These are phyloP conservation scores for Entrophospora sp. DNA, from an alignment of 192 early-diverging fungal genomes.

Conservation along the genomic window DNA sequence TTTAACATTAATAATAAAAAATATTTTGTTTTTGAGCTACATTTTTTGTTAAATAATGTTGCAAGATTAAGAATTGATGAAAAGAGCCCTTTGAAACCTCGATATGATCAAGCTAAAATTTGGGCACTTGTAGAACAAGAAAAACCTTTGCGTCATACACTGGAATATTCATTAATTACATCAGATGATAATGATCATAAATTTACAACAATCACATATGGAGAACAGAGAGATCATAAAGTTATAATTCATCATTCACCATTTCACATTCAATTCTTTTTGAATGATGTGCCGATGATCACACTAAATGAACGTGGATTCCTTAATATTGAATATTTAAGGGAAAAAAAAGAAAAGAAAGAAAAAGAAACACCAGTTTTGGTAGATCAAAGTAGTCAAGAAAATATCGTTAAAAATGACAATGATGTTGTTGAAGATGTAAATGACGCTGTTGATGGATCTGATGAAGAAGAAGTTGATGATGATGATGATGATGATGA, in stretches of 20 bases:
- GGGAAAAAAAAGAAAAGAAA: conserved; percentile 40
- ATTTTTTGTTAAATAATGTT: conserved; percentile 46
- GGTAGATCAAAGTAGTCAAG: conserved; percentile 33
- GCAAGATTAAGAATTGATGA: conserved; percentile 59
- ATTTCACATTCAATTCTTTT: conserved; percentile 51
- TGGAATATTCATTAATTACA: conserved; percentile 18
- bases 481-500: conserved; percentile 37
- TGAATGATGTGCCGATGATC: conserved; percentile 47
- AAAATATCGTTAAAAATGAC: background rate
- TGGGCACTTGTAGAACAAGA: conserved; percentile 46
- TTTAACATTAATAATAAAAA: conserved; percentile 37
- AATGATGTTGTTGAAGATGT: conserved; percentile 29
- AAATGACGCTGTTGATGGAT: conserved; percentile 30
- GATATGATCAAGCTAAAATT: conserved; percentile 59
- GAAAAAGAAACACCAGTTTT: background rate
- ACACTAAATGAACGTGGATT: conserved; percentile 77
- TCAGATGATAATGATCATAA: conserved; percentile 20
- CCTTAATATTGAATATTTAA: conserved; percentile 76
- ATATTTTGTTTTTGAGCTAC: conserved; percentile 38
- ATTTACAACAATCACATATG: conserved; percentile 34
- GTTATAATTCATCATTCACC: conserved; percentile 47
- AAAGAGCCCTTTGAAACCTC: conserved; percentile 51
- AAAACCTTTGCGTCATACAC: background rate
- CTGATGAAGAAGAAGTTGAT: conserved; percentile 30
- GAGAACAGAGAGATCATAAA: conserved; percentile 28